Evolutionary conservation across 768 basidiomycete species (phyloP), one percentile per base, ranked within the genome.

Genomic region (Mycena amicta): DNA sequence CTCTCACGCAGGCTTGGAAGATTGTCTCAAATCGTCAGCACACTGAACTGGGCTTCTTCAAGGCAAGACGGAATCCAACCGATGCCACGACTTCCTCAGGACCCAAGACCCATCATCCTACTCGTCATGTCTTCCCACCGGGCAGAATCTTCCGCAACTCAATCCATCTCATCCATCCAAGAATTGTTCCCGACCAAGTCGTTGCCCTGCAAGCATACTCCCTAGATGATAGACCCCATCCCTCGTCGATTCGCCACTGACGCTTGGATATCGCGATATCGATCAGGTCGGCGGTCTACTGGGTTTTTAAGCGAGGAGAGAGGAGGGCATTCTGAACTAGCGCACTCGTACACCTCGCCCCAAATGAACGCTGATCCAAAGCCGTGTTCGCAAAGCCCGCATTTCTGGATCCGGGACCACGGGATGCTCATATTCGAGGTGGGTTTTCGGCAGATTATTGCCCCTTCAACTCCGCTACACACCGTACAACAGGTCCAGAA

Each of bases 401-500:
- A 64, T 50, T 64, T 57, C 41, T 64, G 29, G 26, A 23, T 64
- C 20, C 62, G 62, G 31, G 62, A 64, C 27, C 62, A 60, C 39
- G 53, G 59, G 16, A 64, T 64, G 62, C 58, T 64, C 45, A 60
- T 64, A 20, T 64, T 64, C 53, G 59, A 64, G 53, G 62, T 60
- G 0, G 4, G 53, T 41, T 15, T 0, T 0, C 22, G 26, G 13
- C 43, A 5, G n/a, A 30, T 47, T 28, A 25, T 45, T 4, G 15
- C 33, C 16, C 8, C 52, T 56, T n/a, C 53, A 23, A 4, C 41
- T 13, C 12, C 11, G 3, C 8, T 4, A 8, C 22, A 18, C 8
- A 16, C n/a, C n/a, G n/a, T n/a, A n/a, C n/a, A 20, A 4, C 55
- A 78, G 77, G 75, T 73, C 1, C 71, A 76, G 53, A 63, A 68